Conservation (phyloP, 2,329 filamentous ascomycete species). For the Massarina eburnea region DNA sequence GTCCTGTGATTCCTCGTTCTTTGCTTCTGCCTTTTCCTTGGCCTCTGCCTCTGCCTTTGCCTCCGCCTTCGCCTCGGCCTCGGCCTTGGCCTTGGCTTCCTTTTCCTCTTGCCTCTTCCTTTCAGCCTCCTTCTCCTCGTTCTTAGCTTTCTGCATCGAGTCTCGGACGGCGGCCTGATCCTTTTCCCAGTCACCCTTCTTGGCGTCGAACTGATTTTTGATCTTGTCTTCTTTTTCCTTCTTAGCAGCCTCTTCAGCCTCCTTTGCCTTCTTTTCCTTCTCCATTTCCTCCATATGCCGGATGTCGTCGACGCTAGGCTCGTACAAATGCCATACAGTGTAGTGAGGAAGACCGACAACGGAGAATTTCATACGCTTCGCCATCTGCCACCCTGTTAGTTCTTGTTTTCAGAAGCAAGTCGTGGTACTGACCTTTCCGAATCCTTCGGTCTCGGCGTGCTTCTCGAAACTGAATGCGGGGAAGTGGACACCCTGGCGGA, state of each 20-base stretch:
- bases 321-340: slow-evolving; percentile 99
- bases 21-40: slow-evolving; percentile 15
- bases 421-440: slow-evolving; percentile 77
- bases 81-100: slow-evolving; percentile 45
- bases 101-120: slow-evolving; percentile 63
- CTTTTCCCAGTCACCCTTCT: slow-evolving; percentile 81
- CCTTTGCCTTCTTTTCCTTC: slow-evolving; percentile 74
- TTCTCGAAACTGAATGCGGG: slow-evolving; percentile 98
- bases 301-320: slow-evolving; percentile 96
- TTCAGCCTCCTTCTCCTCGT: slow-evolving; percentile 47
- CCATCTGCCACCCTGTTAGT: slow-evolving; percentile 69
- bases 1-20: no score
- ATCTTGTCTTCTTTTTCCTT: slow-evolving; percentile 74
- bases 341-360: slow-evolving; percentile 96
- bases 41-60: slow-evolving; percentile 25
- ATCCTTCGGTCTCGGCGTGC: slow-evolving; percentile 96
- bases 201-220: slow-evolving; percentile 76
- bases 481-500: slow-evolving; percentile 93
- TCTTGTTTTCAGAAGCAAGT: neutral
- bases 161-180: slow-evolving; percentile 80
- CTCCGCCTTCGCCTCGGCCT: slow-evolving; percentile 32
- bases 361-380: slow-evolving; percentile 91
- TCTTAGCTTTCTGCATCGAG: slow-evolving; percentile 60
- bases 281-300: slow-evolving; percentile 99
- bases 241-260: slow-evolving; percentile 76